Percentiles rank a stretch among this genome's conserved stretches.
These are phyloP conservation scores for Erysimum cheiranthoides DNA, from an alignment of 345 rosid species.

Conservation along the genomic window DNA sequence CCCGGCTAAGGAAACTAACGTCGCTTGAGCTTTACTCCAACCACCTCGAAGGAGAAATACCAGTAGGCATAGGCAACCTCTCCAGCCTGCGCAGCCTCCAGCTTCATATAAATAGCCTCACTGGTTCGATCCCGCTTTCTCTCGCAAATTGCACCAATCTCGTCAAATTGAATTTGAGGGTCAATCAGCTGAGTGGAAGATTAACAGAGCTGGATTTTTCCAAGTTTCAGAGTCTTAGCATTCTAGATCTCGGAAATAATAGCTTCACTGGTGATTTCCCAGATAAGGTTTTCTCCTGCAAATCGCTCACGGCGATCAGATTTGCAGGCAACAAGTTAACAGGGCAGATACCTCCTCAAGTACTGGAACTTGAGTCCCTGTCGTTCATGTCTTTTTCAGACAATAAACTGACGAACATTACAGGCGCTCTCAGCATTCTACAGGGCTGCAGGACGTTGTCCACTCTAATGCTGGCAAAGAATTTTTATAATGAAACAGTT, in stretches of 20 bases:
- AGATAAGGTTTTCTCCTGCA: conserved; percentile 63
- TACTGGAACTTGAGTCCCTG: conserved; percentile 60
- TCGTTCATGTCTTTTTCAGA: conserved; percentile 68
- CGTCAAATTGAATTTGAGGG: conserved; percentile 60
- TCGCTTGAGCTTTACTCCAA: conserved; percentile 72
- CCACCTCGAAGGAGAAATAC: conserved; percentile 61
- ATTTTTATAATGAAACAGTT: conserved; percentile 55
- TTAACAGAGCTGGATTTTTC: conserved; percentile 70
- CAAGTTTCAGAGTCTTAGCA: conserved; percentile 50
- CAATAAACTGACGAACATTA: conserved; percentile 62
- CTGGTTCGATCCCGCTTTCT: conserved; percentile 66
- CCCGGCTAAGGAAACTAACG: conserved; percentile 52
- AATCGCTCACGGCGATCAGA: conserved; percentile 66
- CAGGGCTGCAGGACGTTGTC: conserved; percentile 69
- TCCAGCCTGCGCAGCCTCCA: conserved; percentile 55
- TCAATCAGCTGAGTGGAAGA: conserved; percentile 62
- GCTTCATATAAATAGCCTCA: conserved; percentile 68
- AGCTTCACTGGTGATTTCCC: conserved; percentile 73
- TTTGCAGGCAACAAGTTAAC: conserved; percentile 64
- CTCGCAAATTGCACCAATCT: conserved; percentile 61
- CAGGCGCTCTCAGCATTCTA: conserved; percentile 64
- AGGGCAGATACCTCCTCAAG: conserved; percentile 62
- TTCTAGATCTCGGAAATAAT: conserved; percentile 83
- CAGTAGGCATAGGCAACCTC: conserved; percentile 61
- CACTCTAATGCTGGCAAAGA: conserved; percentile 61